These are phyloP conservation scores for Nitzschia inconspicua DNA, from an alignment of 108 stramenopile genomes.

Conservation along the genomic window DNA sequence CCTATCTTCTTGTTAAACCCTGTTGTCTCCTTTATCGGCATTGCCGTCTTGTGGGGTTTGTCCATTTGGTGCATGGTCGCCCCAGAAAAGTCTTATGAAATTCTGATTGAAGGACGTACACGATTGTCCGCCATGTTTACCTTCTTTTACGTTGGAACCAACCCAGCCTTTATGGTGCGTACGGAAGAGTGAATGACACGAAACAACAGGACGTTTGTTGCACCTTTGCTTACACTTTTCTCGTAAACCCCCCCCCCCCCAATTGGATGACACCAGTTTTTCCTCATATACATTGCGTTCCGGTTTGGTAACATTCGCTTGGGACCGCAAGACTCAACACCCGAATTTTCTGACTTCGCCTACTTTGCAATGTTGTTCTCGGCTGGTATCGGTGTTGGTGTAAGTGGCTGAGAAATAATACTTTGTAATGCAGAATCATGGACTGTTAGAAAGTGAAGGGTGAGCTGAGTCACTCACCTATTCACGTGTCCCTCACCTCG, in stretches of 20 bases:
- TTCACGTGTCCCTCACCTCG: no score
- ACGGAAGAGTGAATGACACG: no score
- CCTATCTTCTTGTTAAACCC: no score
- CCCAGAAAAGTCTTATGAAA: constrained; percentile 13
- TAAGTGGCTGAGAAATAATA: no score
- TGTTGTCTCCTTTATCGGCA: constrained; percentile 27
- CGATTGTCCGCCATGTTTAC: constrained; percentile 29
- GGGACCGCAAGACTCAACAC: constrained; percentile 34
- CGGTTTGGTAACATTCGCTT: constrained; percentile 51
- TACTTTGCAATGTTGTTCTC: constrained; percentile 68
- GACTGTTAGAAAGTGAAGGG: no score
- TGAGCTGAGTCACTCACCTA: no score
- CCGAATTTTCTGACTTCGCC: constrained; percentile 45
- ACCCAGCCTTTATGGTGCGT: no score
- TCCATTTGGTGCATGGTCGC: constrained; percentile 34
- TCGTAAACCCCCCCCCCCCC: no score
- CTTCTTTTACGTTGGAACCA: constrained; percentile 51
- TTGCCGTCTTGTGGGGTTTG: constrained; percentile 39
- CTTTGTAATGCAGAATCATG: no score
- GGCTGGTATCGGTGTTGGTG: constrained; percentile 59
- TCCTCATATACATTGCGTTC: constrained; percentile 38
- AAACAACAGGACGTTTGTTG: no score
- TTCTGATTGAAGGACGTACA: constrained; percentile 13
- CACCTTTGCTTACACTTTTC: no score
- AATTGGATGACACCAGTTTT: no score